Conservation (phyloP, 495 filamentous ascomycete species). For the Neurospora cerealis region DNA sequence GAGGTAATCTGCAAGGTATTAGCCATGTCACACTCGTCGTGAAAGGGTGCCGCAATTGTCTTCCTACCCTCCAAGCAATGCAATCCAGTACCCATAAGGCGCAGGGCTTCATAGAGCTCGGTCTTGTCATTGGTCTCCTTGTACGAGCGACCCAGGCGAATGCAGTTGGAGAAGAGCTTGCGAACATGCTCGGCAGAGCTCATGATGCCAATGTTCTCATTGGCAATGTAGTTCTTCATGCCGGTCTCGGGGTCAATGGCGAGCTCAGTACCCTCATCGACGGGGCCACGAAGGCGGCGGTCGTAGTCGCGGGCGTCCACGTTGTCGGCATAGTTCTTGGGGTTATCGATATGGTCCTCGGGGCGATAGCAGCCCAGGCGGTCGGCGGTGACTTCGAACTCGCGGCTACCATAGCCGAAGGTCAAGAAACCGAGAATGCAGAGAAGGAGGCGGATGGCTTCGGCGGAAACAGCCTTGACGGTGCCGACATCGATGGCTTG, state of each 20-base stretch:
- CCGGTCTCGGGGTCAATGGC: slow-evolving; percentile 68
- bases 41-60: not conserved
- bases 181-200: slow-evolving; percentile 69
- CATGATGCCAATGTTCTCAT: slow-evolving; percentile 61
- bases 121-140: slow-evolving; percentile 48
- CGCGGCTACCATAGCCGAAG: slow-evolving; percentile 76
- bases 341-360: slow-evolving; percentile 81
- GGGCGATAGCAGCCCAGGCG: slow-evolving; percentile 82
- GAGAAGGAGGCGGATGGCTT: slow-evolving; percentile 77
- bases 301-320: slow-evolving; percentile 77
- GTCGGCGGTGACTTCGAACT: slow-evolving; percentile 86
- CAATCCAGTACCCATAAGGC: slow-evolving; percentile 73
- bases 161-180: slow-evolving; percentile 56
- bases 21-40: not conserved
- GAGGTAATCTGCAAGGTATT: slow-evolving; percentile 52
- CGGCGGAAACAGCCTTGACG: slow-evolving; percentile 76
- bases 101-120: slow-evolving; percentile 75
- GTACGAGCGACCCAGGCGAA: slow-evolving; percentile 66
- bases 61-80: slow-evolving; percentile 71
- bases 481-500: slow-evolving; percentile 81
- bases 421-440: slow-evolving; percentile 50
- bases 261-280: slow-evolving; percentile 71
- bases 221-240: slow-evolving; percentile 86
- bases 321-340: slow-evolving; percentile 72
- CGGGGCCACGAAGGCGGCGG: slow-evolving; percentile 62